phyloP scores from a whole-genome alignment of 306 rosid genomes.

The Rosa multiflora region DNA sequence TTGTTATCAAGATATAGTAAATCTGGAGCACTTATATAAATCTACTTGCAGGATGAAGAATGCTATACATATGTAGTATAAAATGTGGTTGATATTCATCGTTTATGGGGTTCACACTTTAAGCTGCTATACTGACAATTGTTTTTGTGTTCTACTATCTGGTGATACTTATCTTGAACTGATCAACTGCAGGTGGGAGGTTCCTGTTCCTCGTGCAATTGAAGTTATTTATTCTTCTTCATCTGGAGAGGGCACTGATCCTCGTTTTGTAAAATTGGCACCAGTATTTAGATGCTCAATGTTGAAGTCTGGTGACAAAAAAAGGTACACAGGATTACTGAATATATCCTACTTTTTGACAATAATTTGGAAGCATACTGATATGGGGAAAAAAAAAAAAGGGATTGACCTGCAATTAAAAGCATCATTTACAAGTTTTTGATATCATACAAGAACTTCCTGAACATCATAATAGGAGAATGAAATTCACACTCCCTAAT shows the following conservation, averaged over 20 bases:
- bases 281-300: conserved; percentile 80
- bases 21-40: neutral
- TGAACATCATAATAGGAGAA: neutral
- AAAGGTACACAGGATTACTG: conserved; percentile 43
- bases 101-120: neutral
- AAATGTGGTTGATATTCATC: neutral
- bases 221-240: conserved; percentile 47
- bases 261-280: conserved; percentile 79
- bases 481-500: no score
- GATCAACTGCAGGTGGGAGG: conserved; percentile 82
- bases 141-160: conserved; percentile 15
- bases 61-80: neutral
- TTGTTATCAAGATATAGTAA: neutral
- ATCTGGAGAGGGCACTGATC: conserved; percentile 64
- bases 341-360: neutral
- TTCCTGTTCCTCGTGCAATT: conserved; percentile 72
- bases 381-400: neutral
- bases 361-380: neutral
- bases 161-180: conserved; percentile 26
- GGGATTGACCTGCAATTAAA: neutral
- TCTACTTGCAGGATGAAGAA: neutral
- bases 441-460: neutral
- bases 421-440: neutral
- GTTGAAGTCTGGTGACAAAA: conserved; percentile 56
- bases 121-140: neutral